Base-by-base conservation (phyloP, 139 green algal genomes). In the Chlorella vulgaris region DNA sequence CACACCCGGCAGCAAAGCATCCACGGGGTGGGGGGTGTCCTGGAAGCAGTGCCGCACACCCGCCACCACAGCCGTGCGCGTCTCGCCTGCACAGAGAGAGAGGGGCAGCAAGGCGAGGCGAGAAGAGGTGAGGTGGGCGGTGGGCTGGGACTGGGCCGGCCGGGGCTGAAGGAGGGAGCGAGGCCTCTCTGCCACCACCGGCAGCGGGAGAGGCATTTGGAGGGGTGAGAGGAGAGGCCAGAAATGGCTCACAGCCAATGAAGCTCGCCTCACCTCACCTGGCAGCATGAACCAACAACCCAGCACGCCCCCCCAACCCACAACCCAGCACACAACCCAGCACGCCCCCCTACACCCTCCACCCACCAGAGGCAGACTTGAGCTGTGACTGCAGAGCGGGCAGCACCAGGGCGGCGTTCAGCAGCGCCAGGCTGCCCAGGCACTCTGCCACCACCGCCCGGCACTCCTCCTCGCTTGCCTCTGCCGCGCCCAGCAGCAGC, bases 391-490 rank as follows among this genome's bases (percentile, higher is more conserved):
- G 67, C 80, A 97, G 86, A 61, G 69, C 71, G 3, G 75, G 58
- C 63, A 97, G 71, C 65, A 93, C 85, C 33, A 80, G 40, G 13
- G 26, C 79, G 1, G 93, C 87, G 58, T 86, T 65, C 43, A 97
- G 88, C 82, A 96, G 88, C 51, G 92, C 92, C 73, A 98, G 86
- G 43, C 91, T 89, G 33, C 94, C 96, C 58, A 97, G 87, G 90
- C 96, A 99, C 86, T 99, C 96, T 7, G 95, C 91, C n/a, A 98
- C 92, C 31, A 98, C 93, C 33, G 77, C 93, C 42, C 93, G 83
- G 90, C 86, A 97, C 90, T 96, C 96, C 91, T 98, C 94, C 83
- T 98, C 93, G n/a, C 91, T 90, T 53, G 81, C 90, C 58, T 87
- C 86, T 47, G 78, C 89, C 36, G 74, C 69, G 31, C 62, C 66